Evolutionary conservation across 345 rosid genomes (phyloP), one percentile per base, ranked within the genome.

Genomic region (Xanthoceras sorbifolium): DNA sequence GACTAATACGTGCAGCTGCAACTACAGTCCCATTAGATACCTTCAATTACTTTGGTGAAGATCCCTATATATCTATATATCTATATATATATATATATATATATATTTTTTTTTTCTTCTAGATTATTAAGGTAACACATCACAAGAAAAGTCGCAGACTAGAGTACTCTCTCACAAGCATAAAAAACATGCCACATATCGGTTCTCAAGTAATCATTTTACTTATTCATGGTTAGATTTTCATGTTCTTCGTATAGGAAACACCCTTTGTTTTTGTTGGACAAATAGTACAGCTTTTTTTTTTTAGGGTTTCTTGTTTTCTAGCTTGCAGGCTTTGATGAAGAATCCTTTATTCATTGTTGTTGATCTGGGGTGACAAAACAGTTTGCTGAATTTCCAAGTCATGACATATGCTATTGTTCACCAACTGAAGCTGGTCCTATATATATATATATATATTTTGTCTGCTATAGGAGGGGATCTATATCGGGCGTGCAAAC

Each of bases 41-140:
- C 79, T 67, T 75, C 76, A 71, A 59, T 73, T 57, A 64, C 65
- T 76, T 74, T 40, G 69, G 28, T 63, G 72, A 68, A 64, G 80
- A 69, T 80, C 67, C 76, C 76, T 66, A 36, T 60, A 1, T 38
- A 6, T n/a, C n/a, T n/a, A n/a, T n/a, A n/a, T n/a, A n/a, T n/a
- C n/a, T n/a, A n/a, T n/a, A n/a, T n/a, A n/a, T n/a, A n/a, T n/a
- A n/a, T n/a, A n/a, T n/a, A n/a, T n/a, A n/a, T n/a, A n/a, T n/a
- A n/a, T n/a, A n/a, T n/a, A n/a, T 34, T 3, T n/a, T n/a, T n/a
- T 36, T 61, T 76, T 75, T 7, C 62, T 67, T 65, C 69, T 70
- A 54, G 67, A 69, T 22, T 70, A 64, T 74, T 79, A 46, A 71
- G 61, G 72, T 69, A 70, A 48, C 65, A n/a, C n/a, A n/a, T 46